phyloP scores from a whole-genome alignment of 2,329 filamentous ascomycete species.

The Colletotrichum godetiae region DNA sequence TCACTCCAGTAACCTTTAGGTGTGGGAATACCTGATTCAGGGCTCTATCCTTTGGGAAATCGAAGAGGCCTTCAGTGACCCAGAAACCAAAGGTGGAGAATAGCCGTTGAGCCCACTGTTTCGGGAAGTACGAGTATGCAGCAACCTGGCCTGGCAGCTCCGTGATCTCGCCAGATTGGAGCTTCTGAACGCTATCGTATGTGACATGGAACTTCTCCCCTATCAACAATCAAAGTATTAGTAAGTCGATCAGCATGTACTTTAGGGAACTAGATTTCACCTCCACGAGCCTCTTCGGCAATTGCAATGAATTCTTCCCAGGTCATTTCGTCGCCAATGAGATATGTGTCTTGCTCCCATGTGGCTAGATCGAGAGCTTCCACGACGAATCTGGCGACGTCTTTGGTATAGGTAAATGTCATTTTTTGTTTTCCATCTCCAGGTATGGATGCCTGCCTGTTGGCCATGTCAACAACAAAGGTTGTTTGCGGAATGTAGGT shows the following conservation, averaged over 20 bases:
- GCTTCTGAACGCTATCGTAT: constrained; percentile 46
- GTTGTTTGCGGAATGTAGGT: constrained; percentile 17
- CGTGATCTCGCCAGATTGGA: constrained; percentile 45
- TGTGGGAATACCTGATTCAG: too few relatives aligned
- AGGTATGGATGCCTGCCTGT: constrained; percentile 1
- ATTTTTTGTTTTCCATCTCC: constrained; percentile 18
- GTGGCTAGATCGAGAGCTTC: constrained; percentile 47
- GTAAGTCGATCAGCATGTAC: too few relatives aligned
- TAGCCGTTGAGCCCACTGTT: constrained; percentile 22
- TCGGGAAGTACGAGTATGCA: constrained; percentile 30
- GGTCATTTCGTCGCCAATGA: constrained; percentile 48
- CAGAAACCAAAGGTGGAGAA: constrained; percentile 22
- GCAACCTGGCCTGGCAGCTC: constrained; percentile 30
- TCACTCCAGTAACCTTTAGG: too few relatives aligned
- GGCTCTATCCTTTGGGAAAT: background rate
- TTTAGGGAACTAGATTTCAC: too few relatives aligned
- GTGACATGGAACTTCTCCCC: too few relatives aligned
- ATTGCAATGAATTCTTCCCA: constrained; percentile 50
- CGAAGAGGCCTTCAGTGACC: constrained; percentile 27
- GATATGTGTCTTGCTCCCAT: constrained; percentile 49
- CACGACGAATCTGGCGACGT: constrained; percentile 46
- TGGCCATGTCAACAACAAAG: constrained; percentile 9
- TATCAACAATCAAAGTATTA: too few relatives aligned
- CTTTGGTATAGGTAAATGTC: constrained; percentile 16
- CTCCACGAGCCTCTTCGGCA: constrained; percentile 44